Evolutionary conservation across 495 filamentous ascomycete species (phyloP).

Genomic region (Penicillium canescens): DNA sequence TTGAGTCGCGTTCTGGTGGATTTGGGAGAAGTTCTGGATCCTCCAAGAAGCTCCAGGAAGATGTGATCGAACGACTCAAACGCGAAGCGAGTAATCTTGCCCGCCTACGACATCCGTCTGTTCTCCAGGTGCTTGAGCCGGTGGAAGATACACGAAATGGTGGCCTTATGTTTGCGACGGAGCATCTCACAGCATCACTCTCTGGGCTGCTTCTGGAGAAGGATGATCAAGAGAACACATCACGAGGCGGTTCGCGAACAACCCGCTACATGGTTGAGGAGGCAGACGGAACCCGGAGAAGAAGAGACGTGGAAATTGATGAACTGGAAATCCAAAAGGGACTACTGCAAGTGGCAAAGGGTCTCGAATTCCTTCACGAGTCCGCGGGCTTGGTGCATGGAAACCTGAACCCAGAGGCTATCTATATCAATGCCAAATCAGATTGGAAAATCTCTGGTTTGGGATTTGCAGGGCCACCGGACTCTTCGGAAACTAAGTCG

Average conservation of each 20-base stretch:
- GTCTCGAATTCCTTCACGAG: conserved; percentile 93
- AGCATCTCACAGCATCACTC: conserved; percentile 85
- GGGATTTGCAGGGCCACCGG: conserved; percentile 79
- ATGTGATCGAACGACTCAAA: conserved; percentile 86
- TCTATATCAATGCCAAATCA: conserved; percentile 93
- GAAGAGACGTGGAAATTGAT: conserved; percentile 90
- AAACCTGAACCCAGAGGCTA: conserved; percentile 93
- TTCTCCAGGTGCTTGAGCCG: conserved; percentile 91
- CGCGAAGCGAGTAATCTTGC: conserved; percentile 88
- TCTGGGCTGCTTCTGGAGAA: conserved; percentile 81
- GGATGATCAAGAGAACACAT: conserved; percentile 76
- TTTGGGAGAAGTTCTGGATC: conserved; percentile 62
- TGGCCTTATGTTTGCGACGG: conserved; percentile 93
- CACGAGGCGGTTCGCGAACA: conserved; percentile 59
- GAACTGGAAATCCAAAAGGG: conserved; percentile 98
- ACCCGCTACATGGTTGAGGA: conserved; percentile 84
- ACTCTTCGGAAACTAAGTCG: conserved; percentile 65
- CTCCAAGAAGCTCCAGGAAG: conserved; percentile 77
- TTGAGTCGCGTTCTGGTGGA: conserved; percentile 67
- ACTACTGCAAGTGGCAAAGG: conserved; percentile 87
- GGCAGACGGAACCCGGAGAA: conserved; percentile 66
- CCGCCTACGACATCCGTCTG: conserved; percentile 81
- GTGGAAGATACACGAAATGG: conserved; percentile 91
- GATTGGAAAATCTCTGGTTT: conserved; percentile 98
- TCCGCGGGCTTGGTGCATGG: conserved; percentile 92